Base-by-base conservation (phyloP, 2,329 filamentous ascomycete genomes). In the Botrytis porri region DNA sequence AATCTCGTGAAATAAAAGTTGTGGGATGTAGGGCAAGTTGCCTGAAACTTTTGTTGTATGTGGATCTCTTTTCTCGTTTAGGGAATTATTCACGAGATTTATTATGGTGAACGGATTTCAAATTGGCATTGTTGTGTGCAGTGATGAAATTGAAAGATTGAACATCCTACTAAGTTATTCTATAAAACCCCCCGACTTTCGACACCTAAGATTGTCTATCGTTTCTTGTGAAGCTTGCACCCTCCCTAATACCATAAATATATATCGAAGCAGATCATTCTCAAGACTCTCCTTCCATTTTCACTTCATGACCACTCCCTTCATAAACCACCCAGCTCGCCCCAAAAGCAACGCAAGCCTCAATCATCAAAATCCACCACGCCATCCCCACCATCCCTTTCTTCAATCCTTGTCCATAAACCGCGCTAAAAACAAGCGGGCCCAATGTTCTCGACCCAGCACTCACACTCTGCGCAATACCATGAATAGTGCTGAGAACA, bases 291-390 rank as follows among this genome's bases (percentile, higher is more conserved):
- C 37, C 66, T 8, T 69, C 66, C 54, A 69, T 41, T 9, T 37
- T 32, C 20, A 69, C 57, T 32, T 69, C 66, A 69, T 69, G 66
- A 1, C 66, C 66, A 59, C 45, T 71, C 2, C 69, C 69, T 25
- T 61, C 59, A n/a, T 61, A 61, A 61, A 61, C 59, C 35, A 39
- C 7, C 59, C 59, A 61, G 14, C 59, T 61, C 3, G 59, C 35
- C 7, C 59, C 59, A 61, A 61, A 61, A 61, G 59, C 59, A 61
- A 61, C 59, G 22, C 22, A 39, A 18, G 59, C 35, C 37, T 61
- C 59, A 39, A 61, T 61, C 59, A 61, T 61, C 22, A 61, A 37
- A 37, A 61, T 61, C 59, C 59, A 61, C 59, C 59, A 61, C 59
- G 59, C 59, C 35, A 61, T 61, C 3, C 59, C 59, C 35, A 61